Conservation (phyloP, 495 filamentous ascomycete species). For the Penicillium pulvis region DNA sequence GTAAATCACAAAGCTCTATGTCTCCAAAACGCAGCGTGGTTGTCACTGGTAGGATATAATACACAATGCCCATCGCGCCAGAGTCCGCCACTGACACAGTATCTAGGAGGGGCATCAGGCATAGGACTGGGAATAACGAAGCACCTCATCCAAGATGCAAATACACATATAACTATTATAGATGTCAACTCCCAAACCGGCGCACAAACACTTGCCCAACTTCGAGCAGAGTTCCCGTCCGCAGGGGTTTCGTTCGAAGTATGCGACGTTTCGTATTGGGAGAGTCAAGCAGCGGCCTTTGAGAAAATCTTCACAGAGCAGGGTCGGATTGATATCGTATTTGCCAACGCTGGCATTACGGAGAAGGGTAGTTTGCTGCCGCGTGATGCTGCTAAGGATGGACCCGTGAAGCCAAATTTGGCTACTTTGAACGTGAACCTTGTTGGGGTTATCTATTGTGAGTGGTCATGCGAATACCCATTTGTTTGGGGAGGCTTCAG, state of each 20-base stretch:
- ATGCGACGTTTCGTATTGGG: conserved; percentile 53
- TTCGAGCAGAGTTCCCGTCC: conserved; percentile 38
- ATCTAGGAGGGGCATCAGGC: conserved; percentile 53
- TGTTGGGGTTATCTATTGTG: conserved; percentile 50
- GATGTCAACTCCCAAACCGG: conserved; percentile 48
- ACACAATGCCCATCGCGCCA: neutral
- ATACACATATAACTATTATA: conserved; percentile 50
- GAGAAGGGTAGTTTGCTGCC: conserved; percentile 44
- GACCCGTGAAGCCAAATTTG: conserved; percentile 42
- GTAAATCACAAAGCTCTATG: conserved; percentile 3
- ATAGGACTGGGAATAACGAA: conserved; percentile 53
- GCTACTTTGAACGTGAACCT: conserved; percentile 51
- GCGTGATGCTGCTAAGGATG: conserved; percentile 7
- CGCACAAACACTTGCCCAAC: conserved; percentile 25
- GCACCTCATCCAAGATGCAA: conserved; percentile 48
- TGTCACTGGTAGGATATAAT: conserved; percentile 24
- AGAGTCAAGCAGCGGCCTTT: conserved; percentile 47
- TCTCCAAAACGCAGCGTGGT: conserved; percentile 25
- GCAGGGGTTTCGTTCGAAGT: conserved; percentile 41
- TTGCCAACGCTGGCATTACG: conserved; percentile 58
- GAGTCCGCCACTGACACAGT: neutral
- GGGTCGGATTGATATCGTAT: conserved; percentile 51
- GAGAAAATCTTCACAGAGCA: conserved; percentile 37
- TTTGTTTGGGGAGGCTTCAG: too few species aligned
- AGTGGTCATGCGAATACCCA: conserved; percentile 17